Percentiles rank a stretch among this genome's conserved stretches.
These are phyloP conservation scores for Atkinsonella texensis DNA, from an alignment of 2,329 filamentous ascomycete species.

Conservation along the genomic window DNA sequence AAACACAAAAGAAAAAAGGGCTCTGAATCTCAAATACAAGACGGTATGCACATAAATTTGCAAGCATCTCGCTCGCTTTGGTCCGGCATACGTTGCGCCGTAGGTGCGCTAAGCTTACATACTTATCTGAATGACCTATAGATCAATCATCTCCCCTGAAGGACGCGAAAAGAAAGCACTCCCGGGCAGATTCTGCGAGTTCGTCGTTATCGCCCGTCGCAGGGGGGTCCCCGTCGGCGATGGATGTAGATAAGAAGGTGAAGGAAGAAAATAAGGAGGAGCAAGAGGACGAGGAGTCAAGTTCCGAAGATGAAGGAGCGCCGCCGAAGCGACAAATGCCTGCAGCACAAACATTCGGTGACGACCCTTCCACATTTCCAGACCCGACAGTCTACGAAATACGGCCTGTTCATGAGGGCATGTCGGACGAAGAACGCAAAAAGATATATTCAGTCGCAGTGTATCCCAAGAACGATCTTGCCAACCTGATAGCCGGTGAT, in stretches of 20 bases:
- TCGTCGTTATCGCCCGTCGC: slow-evolving; percentile 48
- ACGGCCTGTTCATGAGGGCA: slow-evolving; percentile 56
- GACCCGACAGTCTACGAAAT: slow-evolving; percentile 96
- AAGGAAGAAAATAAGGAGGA: slow-evolving; percentile 26
- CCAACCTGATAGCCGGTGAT: slow-evolving; percentile 75
- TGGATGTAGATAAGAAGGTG: slow-evolving; percentile 46
- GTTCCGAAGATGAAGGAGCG: slow-evolving; percentile 47
- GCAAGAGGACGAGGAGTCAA: slow-evolving; percentile 32
- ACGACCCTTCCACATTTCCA: slow-evolving; percentile 79
- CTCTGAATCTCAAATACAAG: slow-evolving; percentile 36
- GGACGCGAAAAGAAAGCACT: slow-evolving; percentile 40
- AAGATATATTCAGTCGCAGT: slow-evolving; percentile 77
- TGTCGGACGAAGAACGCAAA: slow-evolving; percentile 76
- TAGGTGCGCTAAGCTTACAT: background rate
- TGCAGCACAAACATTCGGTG: slow-evolving; percentile 79
- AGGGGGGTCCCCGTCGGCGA: slow-evolving; percentile 37
- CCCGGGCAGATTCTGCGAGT: slow-evolving; percentile 43
- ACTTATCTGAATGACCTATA: slow-evolving; percentile 13
- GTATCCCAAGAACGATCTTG: slow-evolving; percentile 71
- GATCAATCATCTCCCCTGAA: slow-evolving; percentile 43
- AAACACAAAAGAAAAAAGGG: slow-evolving; percentile 77
- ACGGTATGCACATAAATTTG: slow-evolving; percentile 2
- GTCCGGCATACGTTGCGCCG: background rate
- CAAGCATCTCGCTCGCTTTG: background rate
- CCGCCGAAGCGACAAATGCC: slow-evolving; percentile 53